These are phyloP conservation scores for Talaromyces sp. DNA, from an alignment of 2,329 filamentous ascomycete species.

Conservation along the genomic window DNA sequence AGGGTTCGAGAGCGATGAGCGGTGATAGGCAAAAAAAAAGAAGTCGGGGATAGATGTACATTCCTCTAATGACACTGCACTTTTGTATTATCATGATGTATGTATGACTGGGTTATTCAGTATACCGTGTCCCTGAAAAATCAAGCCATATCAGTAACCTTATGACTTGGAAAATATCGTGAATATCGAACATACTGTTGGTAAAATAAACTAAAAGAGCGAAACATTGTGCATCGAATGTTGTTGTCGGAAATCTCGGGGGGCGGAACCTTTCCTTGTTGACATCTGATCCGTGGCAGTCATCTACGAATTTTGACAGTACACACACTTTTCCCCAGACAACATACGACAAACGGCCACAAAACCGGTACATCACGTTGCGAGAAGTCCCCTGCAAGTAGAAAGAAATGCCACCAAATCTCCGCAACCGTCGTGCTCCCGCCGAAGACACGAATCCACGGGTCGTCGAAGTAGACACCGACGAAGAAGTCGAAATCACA, in stretches of 20 bases:
- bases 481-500: constrained; percentile 19
- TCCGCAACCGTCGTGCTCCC: constrained; percentile 15
- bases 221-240: not conserved
- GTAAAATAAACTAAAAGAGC: not conserved
- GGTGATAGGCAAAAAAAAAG: not conserved
- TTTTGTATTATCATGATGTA: not conserved
- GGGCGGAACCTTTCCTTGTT: not conserved
- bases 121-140: not conserved
- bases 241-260: not conserved
- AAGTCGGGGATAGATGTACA: not conserved
- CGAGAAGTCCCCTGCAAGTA: not conserved
- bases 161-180: not conserved
- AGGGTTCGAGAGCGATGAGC: not conserved
- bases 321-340: not conserved
- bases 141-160: not conserved
- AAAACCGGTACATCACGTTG: not conserved
- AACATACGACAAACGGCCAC: not conserved
- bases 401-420: constrained; percentile 12
- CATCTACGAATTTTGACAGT: not conserved
- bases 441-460: not conserved
- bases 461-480: constrained; percentile 19
- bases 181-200: not conserved
- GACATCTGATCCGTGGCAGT: not conserved
- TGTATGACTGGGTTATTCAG: not conserved
- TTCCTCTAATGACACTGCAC: not conserved